Conservation (phyloP, 805 yeast genomes). For the Metschnikowia amazonensis region DNA sequence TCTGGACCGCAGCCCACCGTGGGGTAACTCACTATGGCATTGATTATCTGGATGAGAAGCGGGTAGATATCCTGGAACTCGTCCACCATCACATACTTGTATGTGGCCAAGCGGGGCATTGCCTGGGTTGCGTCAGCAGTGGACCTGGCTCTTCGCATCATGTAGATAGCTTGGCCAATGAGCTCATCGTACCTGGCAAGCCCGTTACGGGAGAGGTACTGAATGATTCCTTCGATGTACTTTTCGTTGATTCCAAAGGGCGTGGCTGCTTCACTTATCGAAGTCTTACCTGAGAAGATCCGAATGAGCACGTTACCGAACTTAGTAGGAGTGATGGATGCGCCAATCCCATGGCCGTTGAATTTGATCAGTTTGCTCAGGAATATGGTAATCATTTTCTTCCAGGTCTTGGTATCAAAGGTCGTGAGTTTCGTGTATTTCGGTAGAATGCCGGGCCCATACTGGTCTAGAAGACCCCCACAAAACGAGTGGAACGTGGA, state of each 20-base stretch:
- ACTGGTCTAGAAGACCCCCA: slow-evolving; percentile 42
- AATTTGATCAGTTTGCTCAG: slow-evolving; percentile 33
- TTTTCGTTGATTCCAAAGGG: slow-evolving; percentile 24
- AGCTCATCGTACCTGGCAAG: slow-evolving; percentile 35
- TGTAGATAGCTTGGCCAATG: slow-evolving; percentile 27
- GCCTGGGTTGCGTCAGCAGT: neutral
- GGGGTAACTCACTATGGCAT: slow-evolving; percentile 34
- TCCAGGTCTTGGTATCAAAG: slow-evolving; percentile 56
- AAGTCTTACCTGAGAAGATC: slow-evolving; percentile 22
- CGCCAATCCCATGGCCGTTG: slow-evolving; percentile 23
- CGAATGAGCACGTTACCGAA: slow-evolving; percentile 25
- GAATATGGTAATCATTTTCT: slow-evolving; percentile 28
- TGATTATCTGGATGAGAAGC: slow-evolving; percentile 43
- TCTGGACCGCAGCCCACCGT: slow-evolving; percentile 15
- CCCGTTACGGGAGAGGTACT: slow-evolving; percentile 31
- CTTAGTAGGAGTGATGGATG: slow-evolving; percentile 21
- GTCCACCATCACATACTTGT: slow-evolving; percentile 52
- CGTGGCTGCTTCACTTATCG: slow-evolving; percentile 23
- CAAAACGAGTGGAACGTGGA: slow-evolving; percentile 72
- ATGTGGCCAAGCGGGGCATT: slow-evolving; percentile 21
- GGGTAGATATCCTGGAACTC: slow-evolving; percentile 72
- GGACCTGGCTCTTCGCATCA: slow-evolving; percentile 20
- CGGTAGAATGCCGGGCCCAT: slow-evolving; percentile 20
- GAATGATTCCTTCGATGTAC: slow-evolving; percentile 26
- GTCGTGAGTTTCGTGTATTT: slow-evolving; percentile 23